Base-by-base conservation (phyloP, 306 rosid genomes). In the Medicago ruthenica region DNA sequence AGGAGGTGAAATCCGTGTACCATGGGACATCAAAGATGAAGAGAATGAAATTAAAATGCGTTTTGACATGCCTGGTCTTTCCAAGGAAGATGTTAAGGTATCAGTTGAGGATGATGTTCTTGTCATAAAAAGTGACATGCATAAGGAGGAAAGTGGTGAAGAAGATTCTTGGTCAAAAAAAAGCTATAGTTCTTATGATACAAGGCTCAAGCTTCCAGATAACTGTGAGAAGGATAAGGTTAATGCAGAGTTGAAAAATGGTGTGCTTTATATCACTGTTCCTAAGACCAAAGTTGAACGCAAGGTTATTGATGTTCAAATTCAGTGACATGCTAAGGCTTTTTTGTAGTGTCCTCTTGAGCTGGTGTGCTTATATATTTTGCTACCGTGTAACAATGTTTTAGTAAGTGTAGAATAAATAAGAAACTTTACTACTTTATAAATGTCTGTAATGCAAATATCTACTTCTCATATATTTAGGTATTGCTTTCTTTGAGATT, bases 31-130 rank as follows among this genome's bases (percentile, higher is more conserved):
- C 60, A 81, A 84, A 79, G 96, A 93, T 1, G 87, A 86, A 4
- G 96, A 93, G 37, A 41, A 89, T 2, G 90, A 89, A 73, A 85
- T 93, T 71, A 88, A 51, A 70, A 78, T 91, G 90, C 73, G 97
- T 66, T 87, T 91, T 21, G 97, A 93, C 90, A 89, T 93, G 96
- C 98, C 97, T 0, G 98, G 98, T 20, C 86, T 93, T 1, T 84
- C 90, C 9, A 93, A 89, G 71, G 92, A 89, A 24, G 88, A 91
- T 63, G 94, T 91, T 21, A 91, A 88, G 69, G 91, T 93, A 3
- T 84, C 86, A 2, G 76, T 93, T 5, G 97, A 89, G 59, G 92
- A 88, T 27, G 81, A 87, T 45, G 77, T 89, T 14, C 91, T 93
- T 59, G 86, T 88, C 11, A 84, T 93, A 14, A 84, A 71, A 77